A percentile compares a stretch with the other conserved stretches of the same genome.
phyloP scores from a whole-genome alignment of 164 flowering plant genomes.

The Vitis rotundifolia region DNA sequence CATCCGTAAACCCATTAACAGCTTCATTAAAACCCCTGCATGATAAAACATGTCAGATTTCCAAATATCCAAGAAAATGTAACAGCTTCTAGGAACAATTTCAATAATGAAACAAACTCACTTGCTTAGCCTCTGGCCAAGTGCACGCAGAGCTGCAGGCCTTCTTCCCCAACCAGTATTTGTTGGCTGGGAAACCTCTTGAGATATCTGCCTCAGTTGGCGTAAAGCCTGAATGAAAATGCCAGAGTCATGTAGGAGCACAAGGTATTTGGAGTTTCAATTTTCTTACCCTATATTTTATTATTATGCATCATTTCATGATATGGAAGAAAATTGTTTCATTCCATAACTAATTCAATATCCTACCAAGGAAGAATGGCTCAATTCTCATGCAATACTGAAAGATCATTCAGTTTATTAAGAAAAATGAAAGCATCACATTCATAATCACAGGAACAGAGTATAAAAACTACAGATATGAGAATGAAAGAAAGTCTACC shows the following conservation, averaged over 20 bases:
- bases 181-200: conserved; percentile 41
- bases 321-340: neutral
- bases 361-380: too few relatives aligned
- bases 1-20: conserved; percentile 67
- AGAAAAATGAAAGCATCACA: too few relatives aligned
- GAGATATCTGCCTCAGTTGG: conserved; percentile 44
- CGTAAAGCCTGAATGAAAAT: conserved; percentile 36
- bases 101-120: conserved; percentile 7
- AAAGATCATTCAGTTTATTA: neutral
- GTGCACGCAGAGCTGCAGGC: conserved; percentile 44
- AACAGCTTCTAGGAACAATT: neutral
- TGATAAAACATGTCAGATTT: conserved; percentile 1
- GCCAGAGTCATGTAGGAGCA: neutral
- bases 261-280: neutral
- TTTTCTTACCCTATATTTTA: neutral
- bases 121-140: conserved; percentile 47
- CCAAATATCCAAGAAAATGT: neutral
- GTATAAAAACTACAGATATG: neutral
- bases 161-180: conserved; percentile 45
- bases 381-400: neutral
- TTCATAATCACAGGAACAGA: neutral
- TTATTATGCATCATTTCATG: neutral
- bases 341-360: too few relatives aligned
- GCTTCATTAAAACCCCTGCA: conserved; percentile 81
- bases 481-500: conserved; percentile 29